These are phyloP conservation scores for Passiflora organensis DNA, from an alignment of 345 rosid species.

Conservation along the genomic window DNA sequence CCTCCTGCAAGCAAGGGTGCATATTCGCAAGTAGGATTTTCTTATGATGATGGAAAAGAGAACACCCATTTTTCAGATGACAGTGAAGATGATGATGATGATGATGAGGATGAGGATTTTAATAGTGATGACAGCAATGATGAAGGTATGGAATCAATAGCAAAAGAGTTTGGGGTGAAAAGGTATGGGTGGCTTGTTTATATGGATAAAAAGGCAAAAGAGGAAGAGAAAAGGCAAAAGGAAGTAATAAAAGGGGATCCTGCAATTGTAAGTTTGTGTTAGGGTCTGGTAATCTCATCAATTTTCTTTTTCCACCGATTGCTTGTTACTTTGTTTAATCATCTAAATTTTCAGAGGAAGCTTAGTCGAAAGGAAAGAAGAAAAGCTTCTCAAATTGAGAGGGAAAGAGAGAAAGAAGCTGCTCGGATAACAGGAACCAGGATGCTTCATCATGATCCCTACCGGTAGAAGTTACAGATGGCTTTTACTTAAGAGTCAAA, in stretches of 20 bases:
- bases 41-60: slow-evolving; percentile 70
- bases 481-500: neutral
- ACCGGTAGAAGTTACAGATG: slow-evolving; percentile 43
- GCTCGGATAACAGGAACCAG: slow-evolving; percentile 58
- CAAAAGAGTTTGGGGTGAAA: slow-evolving; percentile 90
- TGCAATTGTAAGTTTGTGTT: slow-evolving; percentile 65
- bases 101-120: slow-evolving; percentile 83
- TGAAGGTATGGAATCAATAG: slow-evolving; percentile 87
- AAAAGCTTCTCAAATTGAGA: slow-evolving; percentile 87
- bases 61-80: slow-evolving; percentile 49
- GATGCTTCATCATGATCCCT: slow-evolving; percentile 79
- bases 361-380: slow-evolving; percentile 97
- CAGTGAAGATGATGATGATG: slow-evolving; percentile 67
- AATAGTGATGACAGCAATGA: slow-evolving; percentile 90
- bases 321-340: slow-evolving; percentile 12
- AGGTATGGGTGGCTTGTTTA: slow-evolving; percentile 97
- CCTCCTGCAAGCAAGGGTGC: slow-evolving; percentile 66
- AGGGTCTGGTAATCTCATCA: slow-evolving; percentile 6
- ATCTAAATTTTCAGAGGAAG: slow-evolving; percentile 57
- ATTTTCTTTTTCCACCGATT: slow-evolving; percentile 7
- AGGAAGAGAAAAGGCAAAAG: slow-evolving; percentile 88
- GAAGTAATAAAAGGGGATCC: slow-evolving; percentile 98
- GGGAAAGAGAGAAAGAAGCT: slow-evolving; percentile 87
- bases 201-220: slow-evolving; percentile 91
- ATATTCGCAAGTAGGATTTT: slow-evolving; percentile 92